Evolutionary conservation across 352 stramenopile species (phyloP), one percentile per base, ranked within the genome.

Genomic region (Peronospora destructor): DNA sequence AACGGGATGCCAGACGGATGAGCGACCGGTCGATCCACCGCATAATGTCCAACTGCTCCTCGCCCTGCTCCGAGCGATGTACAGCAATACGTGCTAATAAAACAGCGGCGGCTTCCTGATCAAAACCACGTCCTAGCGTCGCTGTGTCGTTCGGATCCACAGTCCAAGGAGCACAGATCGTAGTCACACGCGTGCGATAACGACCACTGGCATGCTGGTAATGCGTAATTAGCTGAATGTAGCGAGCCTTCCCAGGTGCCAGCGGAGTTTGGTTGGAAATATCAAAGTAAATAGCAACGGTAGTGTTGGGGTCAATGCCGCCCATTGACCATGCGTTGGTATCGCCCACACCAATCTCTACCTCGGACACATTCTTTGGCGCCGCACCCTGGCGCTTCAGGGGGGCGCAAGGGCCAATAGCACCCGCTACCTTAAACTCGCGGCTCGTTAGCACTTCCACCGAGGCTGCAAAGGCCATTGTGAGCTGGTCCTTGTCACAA

Each of bases 261-360:
- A 87, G 44, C 25, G 77, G 64, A 13, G 70, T 71, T 57, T 90
- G 81, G 69, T 92, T 93, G 12, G 85, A 88, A 51, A 99, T 85
- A 62, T 99, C 97, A 76, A 99, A 99, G 74, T 99, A 99, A 48
- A 99, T 74, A 45, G 96, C 97, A 37, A 99, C 64, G 1, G 96
- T 99, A n/a, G 95, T 98, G 42, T 93, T 87, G 16, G 96, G 96
- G 62, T 98, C 96, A 40, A 99, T 83, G 33, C 95, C 96, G 32
- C 96, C 96, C 65, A 99, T 85, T 55, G 87, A 95, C 97, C 97
- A 99, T 38, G 73, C 71, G 56, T 94, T 92, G 13, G 80, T 91
- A 32, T 78, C 79, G n/a, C 77, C 79, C 13, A 95, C 71, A 37
- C 97, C 96, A 40, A 99, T 96, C 67, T 98, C 91, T 29, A 97